phyloP scores from a whole-genome alignment of 1,284 basidiomycete species.

The Dichomitus squalens region DNA sequence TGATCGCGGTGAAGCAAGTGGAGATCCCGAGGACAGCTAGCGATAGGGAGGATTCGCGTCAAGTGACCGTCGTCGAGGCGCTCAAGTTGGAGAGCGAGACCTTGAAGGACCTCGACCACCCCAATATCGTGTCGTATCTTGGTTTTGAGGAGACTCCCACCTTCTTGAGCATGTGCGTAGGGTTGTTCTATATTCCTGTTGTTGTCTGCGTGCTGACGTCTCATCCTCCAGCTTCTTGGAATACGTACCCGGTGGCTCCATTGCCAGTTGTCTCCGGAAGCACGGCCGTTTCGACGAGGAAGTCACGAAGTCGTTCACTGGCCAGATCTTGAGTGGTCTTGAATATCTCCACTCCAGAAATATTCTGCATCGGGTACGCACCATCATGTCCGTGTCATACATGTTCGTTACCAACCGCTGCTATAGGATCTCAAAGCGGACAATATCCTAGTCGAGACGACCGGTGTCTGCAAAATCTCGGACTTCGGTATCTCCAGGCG shows the following conservation, averaged over 20 bases:
- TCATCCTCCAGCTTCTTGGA: slow-evolving; percentile 79
- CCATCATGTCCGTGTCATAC: not conserved
- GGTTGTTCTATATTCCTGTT: not conserved
- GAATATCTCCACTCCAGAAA: slow-evolving; percentile 92
- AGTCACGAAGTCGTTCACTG: slow-evolving; percentile 91
- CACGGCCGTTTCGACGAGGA: slow-evolving; percentile 93
- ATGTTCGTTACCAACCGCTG: slow-evolving; percentile 5
- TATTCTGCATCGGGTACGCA: slow-evolving; percentile 86
- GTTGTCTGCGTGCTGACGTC: not conserved
- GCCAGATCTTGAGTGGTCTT: slow-evolving; percentile 90
- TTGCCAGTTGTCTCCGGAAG: slow-evolving; percentile 90
- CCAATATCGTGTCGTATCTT: slow-evolving; percentile 96
- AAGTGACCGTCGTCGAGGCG: slow-evolving; percentile 87
- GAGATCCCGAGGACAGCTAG: slow-evolving; percentile 90
- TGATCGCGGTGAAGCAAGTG: slow-evolving; percentile 99
- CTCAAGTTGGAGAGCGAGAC: slow-evolving; percentile 95
- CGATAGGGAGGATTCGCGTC: slow-evolving; percentile 88
- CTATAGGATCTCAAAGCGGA: slow-evolving; percentile 93
- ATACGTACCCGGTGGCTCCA: slow-evolving; percentile 96
- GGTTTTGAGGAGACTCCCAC: slow-evolving; percentile 94
- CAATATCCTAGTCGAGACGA: slow-evolving; percentile 95
- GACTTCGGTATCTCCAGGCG: slow-evolving; percentile 98
- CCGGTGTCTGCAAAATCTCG: slow-evolving; percentile 96
- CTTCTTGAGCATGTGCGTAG: slow-evolving; percentile 88
- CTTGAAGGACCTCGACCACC: slow-evolving; percentile 95